phyloP scores from a whole-genome alignment of 1,139 yeast genomes.

The Trichomonascaceae sp. region DNA sequence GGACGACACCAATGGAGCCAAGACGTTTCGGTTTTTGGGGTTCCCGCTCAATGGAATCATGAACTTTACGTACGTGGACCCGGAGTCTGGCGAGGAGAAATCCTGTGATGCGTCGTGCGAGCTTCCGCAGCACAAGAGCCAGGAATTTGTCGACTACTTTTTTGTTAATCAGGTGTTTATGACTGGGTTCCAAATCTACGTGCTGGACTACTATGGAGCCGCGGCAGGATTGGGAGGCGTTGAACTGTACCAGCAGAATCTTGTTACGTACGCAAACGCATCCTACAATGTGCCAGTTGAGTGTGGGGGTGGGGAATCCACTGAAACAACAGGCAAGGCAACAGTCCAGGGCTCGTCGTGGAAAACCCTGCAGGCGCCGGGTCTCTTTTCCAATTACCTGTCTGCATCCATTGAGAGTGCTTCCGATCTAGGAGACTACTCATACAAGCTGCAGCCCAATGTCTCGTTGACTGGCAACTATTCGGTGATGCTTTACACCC shows the following conservation, averaged over 20 bases:
- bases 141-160: constrained; percentile 62
- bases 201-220: constrained; percentile 56
- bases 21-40: constrained; percentile 59
- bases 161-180: constrained; percentile 63
- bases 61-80: constrained; percentile 81
- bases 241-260: constrained; percentile 51
- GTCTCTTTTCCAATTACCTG: constrained; percentile 21
- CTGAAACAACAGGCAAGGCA: constrained; percentile 9
- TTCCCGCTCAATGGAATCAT: constrained; percentile 78
- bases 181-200: constrained; percentile 47
- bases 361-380: constrained; percentile 14
- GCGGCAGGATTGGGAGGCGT: constrained; percentile 61
- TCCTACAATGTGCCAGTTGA: constrained; percentile 50
- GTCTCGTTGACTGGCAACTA: constrained; percentile 60
- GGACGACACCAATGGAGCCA: constrained; percentile 39
- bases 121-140: constrained; percentile 30
- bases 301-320: constrained; percentile 15
- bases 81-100: constrained; percentile 39
- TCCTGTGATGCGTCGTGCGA: constrained; percentile 89
- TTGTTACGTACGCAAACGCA: constrained; percentile 61
- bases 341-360: constrained; percentile 16
- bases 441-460: constrained; percentile 55
- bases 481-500: constrained; percentile 61
- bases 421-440: constrained; percentile 25
- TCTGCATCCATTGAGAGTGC: constrained; percentile 25